A percentile compares a stretch with the other conserved stretches of the same genome.
phyloP scores from a whole-genome alignment of 108 stramenopile genomes.

The Cyclotella atomus region DNA sequence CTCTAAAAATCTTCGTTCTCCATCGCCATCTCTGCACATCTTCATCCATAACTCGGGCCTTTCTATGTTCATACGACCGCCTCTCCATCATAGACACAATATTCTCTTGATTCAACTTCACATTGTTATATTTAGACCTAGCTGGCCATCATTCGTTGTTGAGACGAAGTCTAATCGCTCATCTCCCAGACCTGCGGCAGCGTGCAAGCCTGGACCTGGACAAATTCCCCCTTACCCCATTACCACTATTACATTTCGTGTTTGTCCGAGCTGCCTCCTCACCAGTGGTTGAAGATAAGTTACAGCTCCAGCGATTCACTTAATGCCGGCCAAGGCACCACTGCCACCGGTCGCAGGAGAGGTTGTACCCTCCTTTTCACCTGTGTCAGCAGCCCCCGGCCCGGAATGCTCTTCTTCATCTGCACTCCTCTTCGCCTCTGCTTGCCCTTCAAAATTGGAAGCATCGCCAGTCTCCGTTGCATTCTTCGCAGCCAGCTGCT shows the following conservation, averaged over 20 bases:
- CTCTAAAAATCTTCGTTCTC: background rate
- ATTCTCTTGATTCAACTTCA: background rate
- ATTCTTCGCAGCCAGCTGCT: too few species aligned
- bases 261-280: constrained; percentile 10
- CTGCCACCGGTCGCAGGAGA: too few species aligned
- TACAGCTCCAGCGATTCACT: background rate
- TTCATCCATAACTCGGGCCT: background rate
- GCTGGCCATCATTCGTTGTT: background rate
- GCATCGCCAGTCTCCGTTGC: too few species aligned
- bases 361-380: too few species aligned
- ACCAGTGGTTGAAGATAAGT: background rate
- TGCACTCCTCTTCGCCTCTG: too few species aligned
- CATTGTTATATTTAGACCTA: background rate
- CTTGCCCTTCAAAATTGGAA: too few species aligned
- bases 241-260: too few species aligned
- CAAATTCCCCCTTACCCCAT: too few species aligned
- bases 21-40: background rate
- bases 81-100: background rate
- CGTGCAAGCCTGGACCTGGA: constrained; percentile 5
- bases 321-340: background rate
- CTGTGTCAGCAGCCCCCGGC: too few species aligned
- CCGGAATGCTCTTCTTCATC: too few species aligned
- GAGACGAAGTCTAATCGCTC: background rate
- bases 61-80: background rate
- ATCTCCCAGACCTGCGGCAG: constrained; percentile 2